Base-by-base conservation (phyloP, 495 filamentous ascomycete species). In the Penicillium fimorum region DNA sequence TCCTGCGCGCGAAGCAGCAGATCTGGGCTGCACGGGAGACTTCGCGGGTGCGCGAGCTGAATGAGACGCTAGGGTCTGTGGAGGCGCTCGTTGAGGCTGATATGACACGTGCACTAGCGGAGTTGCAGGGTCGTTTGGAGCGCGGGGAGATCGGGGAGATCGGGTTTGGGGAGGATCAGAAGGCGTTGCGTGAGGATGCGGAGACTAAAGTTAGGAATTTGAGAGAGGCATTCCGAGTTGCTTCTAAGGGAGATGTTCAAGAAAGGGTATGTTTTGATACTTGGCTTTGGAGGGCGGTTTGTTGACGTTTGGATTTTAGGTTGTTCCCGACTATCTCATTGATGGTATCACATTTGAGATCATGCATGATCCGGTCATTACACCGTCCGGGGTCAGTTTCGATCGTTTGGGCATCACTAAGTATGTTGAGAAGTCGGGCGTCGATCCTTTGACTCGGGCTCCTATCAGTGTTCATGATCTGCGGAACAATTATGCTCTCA, bases 291-390 rank as follows among this genome's bases (percentile, higher is more conserved):
- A 44, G 30, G 12, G 38, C 0, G 4, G 5, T 15, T 15, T 42
- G 40, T 38, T 61, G 18, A 64, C 44, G 2, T 32, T 41, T 58
- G 53, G 64, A 27, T 52, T 53, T 11, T 41, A 83, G 79, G 74
- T 87, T 59, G 89, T 96, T 3, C 92, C 94, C 0, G 93, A 96
- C 58, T 90, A 91, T 77, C 77, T 89, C 0, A 79, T 98, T 42
- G 94, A 97, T 65, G 87, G 86, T 22, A 97, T 98, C 49, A 91
- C 87, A 1, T 97, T 97, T 61, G 80, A 83, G 37, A 81, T 97
- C 57, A 96, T 98, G 92, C 81, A 93, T 61, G 94, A 98, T 72
- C 94, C 90, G 4, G 89, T 94, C 12, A 79, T 92, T 17, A 97
- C 93, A 0, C 92, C 88, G 59, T 89, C 86, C 6, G 94, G 94